Percentiles rank a stretch among this genome's conserved stretches.
Conservation (phyloP, 352 stramenopile species). For the Phytophthora pistaciae region DNA sequence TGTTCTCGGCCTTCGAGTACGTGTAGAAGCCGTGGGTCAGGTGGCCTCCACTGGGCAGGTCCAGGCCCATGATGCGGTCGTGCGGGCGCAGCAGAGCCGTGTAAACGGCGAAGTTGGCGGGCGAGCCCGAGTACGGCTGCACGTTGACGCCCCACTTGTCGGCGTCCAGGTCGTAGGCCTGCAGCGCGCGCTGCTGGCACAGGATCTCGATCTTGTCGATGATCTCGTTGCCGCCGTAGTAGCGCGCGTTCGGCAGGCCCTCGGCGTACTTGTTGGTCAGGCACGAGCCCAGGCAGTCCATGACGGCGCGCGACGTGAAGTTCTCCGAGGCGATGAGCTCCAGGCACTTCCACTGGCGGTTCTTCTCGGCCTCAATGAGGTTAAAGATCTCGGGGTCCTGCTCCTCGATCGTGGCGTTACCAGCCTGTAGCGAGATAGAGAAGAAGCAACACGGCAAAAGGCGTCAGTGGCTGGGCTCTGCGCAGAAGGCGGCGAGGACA, state of each 20-base stretch:
- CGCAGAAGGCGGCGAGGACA: not conserved
- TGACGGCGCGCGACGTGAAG: slow-evolving; percentile 99
- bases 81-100: slow-evolving; percentile 97
- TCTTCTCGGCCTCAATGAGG: slow-evolving; percentile 99
- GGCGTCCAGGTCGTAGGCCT: slow-evolving; percentile 93
- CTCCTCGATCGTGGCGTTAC: slow-evolving; percentile 89
- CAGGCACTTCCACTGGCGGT: slow-evolving; percentile 97
- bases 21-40: slow-evolving; percentile 99
- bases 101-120: slow-evolving; percentile 99
- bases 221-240: slow-evolving; percentile 99
- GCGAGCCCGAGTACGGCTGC: slow-evolving; percentile 97
- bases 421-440: slow-evolving; percentile 38
- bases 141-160: slow-evolving; percentile 99
- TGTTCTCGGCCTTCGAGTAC: slow-evolving; percentile 97
- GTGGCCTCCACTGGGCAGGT: slow-evolving; percentile 98
- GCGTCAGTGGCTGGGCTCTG: not conserved
- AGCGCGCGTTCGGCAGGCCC: slow-evolving; percentile 94
- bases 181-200: slow-evolving; percentile 95
- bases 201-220: slow-evolving; percentile 97
- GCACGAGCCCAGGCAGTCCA: slow-evolving; percentile 98
- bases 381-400: slow-evolving; percentile 98
- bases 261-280: slow-evolving; percentile 99
- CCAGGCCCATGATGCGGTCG: slow-evolving; percentile 99
- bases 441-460: slow-evolving; percentile 1
- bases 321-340: slow-evolving; percentile 99